Evolutionary conservation across 768 basidiomycete species (phyloP).

Genomic region (Pleurotus eryngii): DNA sequence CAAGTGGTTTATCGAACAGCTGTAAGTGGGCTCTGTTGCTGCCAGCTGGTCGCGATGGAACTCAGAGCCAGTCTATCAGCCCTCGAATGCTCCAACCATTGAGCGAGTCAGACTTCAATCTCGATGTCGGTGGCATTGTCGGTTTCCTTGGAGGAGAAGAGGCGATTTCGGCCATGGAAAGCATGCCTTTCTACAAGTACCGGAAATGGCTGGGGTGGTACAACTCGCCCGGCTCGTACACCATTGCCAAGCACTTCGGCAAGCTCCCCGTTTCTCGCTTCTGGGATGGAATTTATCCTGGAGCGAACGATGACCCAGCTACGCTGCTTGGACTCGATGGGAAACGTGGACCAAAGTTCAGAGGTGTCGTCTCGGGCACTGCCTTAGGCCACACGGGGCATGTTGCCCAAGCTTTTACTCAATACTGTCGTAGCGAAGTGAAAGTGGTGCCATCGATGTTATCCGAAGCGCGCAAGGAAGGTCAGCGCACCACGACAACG

Average conservation of each 20-base stretch:
- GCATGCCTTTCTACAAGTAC: constrained; percentile 27
- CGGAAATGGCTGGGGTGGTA: constrained; percentile 36
- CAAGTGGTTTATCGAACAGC: too few species aligned
- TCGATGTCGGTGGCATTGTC: constrained; percentile 26
- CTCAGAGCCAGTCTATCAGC: neutral
- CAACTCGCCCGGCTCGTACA: constrained; percentile 29
- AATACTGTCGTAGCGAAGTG: constrained; percentile 13
- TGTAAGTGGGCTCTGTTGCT: too few species aligned
- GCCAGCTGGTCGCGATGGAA: too few species aligned
- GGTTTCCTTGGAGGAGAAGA: constrained; percentile 34
- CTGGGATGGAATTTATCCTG: constrained; percentile 32
- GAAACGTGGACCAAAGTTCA: constrained; percentile 21
- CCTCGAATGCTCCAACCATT: neutral
- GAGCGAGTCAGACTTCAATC: constrained; percentile 9
- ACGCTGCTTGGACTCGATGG: constrained; percentile 23
- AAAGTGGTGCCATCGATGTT: neutral
- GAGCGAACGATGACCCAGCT: constrained; percentile 26
- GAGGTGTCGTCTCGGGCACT: constrained; percentile 24
- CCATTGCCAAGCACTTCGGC: constrained; percentile 27
- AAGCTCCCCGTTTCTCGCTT: constrained; percentile 28
- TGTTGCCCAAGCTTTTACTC: constrained; percentile 22
- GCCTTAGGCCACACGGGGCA: constrained; percentile 24
- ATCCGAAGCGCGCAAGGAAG: neutral
- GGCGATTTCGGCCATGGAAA: constrained; percentile 30
- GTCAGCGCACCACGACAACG: neutral